Percentiles rank a stretch among this genome's conserved stretches.
Evolutionary conservation across 352 stramenopile genomes (phyloP).

Genomic region (Globisporangium polare): DNA sequence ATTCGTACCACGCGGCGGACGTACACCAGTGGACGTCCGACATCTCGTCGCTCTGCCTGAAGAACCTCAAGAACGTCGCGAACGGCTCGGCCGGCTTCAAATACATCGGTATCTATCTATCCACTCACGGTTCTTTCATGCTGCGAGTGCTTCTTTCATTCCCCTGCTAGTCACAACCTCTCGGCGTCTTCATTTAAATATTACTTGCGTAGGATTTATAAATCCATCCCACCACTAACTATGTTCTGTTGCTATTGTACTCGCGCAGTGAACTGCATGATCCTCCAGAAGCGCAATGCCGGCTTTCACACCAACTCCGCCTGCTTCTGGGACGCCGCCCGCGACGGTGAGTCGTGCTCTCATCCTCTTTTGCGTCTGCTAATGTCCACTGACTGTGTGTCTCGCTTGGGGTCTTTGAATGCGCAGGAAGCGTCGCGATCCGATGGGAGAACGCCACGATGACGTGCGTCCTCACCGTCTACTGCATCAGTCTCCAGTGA

Average conservation of each 20-base stretch:
- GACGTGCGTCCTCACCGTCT: constrained; percentile 66
- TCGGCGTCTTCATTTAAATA: constrained; percentile 9
- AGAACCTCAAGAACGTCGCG: constrained; percentile 79
- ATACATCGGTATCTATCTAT: constrained; percentile 58
- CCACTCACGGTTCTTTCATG: neutral
- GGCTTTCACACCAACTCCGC: constrained; percentile 85
- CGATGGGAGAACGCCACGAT: constrained; percentile 75
- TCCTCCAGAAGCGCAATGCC: constrained; percentile 88
- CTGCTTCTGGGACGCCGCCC: constrained; percentile 85
- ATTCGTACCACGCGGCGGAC: constrained; percentile 78
- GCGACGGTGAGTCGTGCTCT: constrained; percentile 52
- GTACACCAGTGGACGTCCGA: constrained; percentile 77
- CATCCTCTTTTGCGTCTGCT: neutral
- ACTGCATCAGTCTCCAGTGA: constrained; percentile 70
- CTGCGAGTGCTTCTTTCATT: neutral
- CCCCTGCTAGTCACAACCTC: neutral
- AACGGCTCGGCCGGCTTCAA: constrained; percentile 87
- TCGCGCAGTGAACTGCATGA: constrained; percentile 73
- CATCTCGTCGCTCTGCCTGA: constrained; percentile 76
- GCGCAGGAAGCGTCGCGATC: constrained; percentile 63
- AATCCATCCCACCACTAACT: constrained; percentile 9
- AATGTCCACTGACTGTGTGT: constrained; percentile 3
- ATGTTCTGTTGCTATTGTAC: constrained; percentile 9
- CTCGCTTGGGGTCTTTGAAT: neutral
- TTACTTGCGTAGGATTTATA: constrained; percentile 9